Conservation (phyloP, 345 rosid species). For the Gossypium anomalum region DNA sequence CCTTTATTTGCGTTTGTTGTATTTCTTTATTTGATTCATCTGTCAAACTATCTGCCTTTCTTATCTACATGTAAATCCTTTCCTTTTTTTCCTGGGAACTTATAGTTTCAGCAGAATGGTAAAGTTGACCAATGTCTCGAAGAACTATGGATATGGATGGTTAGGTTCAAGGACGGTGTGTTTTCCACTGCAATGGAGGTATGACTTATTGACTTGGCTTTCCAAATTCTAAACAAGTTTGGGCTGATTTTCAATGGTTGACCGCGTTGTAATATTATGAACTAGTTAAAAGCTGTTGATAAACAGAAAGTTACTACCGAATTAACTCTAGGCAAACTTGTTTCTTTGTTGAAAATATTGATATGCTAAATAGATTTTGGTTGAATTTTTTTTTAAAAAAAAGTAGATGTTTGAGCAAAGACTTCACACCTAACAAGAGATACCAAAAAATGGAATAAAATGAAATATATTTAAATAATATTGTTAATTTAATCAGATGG, state of each 20-base stretch:
- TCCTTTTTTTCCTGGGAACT: conserved; percentile 18
- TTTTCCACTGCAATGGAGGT: conserved; percentile 70
- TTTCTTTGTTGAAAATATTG: neutral
- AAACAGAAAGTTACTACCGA: neutral
- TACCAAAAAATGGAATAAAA: neutral
- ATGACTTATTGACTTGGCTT: conserved; percentile 6
- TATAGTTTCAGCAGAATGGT: conserved; percentile 54
- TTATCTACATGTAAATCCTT: conserved; percentile 1
- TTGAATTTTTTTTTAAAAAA: neutral
- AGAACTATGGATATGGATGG: conserved; percentile 83
- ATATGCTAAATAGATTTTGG: neutral
- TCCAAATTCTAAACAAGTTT: neutral
- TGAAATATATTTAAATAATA: neutral
- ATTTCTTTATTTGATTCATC: neutral
- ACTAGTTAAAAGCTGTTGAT: neutral
- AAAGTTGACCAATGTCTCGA: conserved; percentile 73
- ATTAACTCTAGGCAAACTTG: neutral
- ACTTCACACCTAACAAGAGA: neutral
- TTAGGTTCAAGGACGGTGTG: conserved; percentile 70
- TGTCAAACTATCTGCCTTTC: neutral
- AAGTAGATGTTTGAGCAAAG: neutral
- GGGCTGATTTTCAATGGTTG: neutral
- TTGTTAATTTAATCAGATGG: neutral
- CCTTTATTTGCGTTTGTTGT: neutral
- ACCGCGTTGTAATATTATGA: neutral